Evolutionary conservation across 768 basidiomycete species (phyloP).

Genomic region (Lentinus brumalis): DNA sequence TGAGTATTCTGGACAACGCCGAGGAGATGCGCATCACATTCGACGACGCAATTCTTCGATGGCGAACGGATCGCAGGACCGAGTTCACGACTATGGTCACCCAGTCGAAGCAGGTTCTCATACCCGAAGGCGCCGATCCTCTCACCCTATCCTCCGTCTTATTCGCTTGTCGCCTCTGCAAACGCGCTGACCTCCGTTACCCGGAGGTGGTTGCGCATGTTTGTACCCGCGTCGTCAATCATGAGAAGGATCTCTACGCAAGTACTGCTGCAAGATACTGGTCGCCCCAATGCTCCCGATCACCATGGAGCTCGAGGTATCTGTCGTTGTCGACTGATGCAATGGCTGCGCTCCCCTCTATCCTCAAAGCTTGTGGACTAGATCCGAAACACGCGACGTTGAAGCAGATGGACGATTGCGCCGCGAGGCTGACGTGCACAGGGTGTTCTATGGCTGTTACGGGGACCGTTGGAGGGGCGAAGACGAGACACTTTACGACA

Average conservation of each 20-base stretch:
- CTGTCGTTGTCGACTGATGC: not conserved
- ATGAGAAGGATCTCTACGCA: not conserved
- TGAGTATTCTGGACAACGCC: not conserved
- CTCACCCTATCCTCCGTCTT: not conserved
- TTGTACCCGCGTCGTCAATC: not conserved
- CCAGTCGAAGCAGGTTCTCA: not conserved
- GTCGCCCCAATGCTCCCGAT: not conserved
- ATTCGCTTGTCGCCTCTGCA: not conserved
- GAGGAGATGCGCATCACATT: not conserved
- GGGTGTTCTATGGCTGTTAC: not conserved
- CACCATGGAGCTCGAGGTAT: not conserved
- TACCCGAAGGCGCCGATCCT: not conserved
- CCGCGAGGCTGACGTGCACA: not conserved
- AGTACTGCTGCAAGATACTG: not conserved
- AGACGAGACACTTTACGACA: too few species aligned
- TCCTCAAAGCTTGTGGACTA: not conserved
- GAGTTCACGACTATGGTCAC: not conserved
- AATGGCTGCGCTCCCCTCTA: not conserved
- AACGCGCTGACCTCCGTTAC: not conserved
- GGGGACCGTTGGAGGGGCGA: not conserved
- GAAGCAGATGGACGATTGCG: not conserved
- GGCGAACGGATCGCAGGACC: not conserved
- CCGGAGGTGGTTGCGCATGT: conserved; percentile 3
- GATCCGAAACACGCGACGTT: not conserved
- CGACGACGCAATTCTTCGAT: not conserved